A percentile compares a stretch with the other conserved stretches of the same genome.
Evolutionary conservation across 1,284 basidiomycete genomes (phyloP).

Genomic region (Microbotryum lychnidis-dioicae): DNA sequence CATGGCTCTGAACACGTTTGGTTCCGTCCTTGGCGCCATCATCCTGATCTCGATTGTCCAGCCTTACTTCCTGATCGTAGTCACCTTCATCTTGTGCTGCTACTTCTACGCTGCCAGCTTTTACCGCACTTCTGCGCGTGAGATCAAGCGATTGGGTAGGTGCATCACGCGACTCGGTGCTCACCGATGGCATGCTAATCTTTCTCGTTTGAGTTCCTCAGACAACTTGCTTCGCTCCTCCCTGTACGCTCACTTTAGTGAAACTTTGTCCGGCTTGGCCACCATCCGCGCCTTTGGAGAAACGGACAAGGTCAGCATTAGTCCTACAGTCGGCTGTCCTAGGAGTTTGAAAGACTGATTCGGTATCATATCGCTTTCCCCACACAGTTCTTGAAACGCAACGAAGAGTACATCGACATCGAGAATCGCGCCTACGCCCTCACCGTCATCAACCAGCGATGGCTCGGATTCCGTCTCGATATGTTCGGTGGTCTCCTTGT

Average conservation of each 20-base stretch:
- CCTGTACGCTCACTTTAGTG: slow-evolving; percentile 80
- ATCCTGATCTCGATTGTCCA: slow-evolving; percentile 54
- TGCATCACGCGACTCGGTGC: too few relatives aligned
- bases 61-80: slow-evolving; percentile 65
- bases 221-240: slow-evolving; percentile 61
- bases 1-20: slow-evolving; percentile 59
- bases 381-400: slow-evolving; percentile 60
- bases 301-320: slow-evolving; percentile 30
- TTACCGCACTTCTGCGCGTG: slow-evolving; percentile 74
- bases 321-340: slow-evolving; percentile 40
- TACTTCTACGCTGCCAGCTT: slow-evolving; percentile 53
- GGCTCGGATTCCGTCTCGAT: slow-evolving; percentile 82
- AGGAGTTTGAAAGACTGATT: slow-evolving; percentile 32
- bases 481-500: slow-evolving; percentile 69
- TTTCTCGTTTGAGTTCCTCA: slow-evolving; percentile 46
- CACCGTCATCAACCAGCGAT: slow-evolving; percentile 71
- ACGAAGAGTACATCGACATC: slow-evolving; percentile 67
- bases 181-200: slow-evolving; percentile 52
- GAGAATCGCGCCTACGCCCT: slow-evolving; percentile 88
- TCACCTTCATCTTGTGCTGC: slow-evolving; percentile 52
- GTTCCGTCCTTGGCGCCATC: slow-evolving; percentile 61
- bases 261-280: slow-evolving; percentile 73
- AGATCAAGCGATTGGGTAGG: slow-evolving; percentile 55
- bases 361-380: background rate
- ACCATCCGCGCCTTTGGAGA: slow-evolving; percentile 73